Conservation (phyloP, 1,284 basidiomycete genomes). For the Porogramme epimiltina region DNA sequence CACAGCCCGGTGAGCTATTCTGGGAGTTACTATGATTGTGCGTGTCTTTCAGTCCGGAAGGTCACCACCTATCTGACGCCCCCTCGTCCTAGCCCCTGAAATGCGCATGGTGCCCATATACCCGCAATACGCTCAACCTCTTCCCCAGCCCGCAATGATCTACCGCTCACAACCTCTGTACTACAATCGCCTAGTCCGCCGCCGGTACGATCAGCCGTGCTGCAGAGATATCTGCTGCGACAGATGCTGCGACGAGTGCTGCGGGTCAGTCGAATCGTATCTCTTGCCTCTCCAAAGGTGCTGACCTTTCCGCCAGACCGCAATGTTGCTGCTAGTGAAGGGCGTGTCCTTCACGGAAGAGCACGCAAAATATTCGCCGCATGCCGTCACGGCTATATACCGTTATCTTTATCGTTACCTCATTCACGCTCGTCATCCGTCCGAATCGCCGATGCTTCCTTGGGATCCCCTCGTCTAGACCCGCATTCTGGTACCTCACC, state of each 20-base stretch:
- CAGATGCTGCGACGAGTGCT: constrained; percentile 22
- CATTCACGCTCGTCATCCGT: too few relatives aligned
- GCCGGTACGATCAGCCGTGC: constrained; percentile 10
- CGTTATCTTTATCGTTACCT: background rate
- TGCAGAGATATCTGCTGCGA: constrained; percentile 21
- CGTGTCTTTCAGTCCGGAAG: constrained; percentile 3
- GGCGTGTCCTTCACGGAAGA: background rate
- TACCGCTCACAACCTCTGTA: constrained; percentile 21
- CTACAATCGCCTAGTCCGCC: constrained; percentile 17
- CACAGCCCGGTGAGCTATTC: constrained; percentile 23
- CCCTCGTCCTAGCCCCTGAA: constrained; percentile 23
- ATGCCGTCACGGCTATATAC: background rate
- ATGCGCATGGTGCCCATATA: constrained; percentile 28
- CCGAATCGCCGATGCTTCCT: too few relatives aligned
- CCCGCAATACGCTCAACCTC: constrained; percentile 26
- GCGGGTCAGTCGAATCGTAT: constrained; percentile 8
- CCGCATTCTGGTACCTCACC: too few relatives aligned
- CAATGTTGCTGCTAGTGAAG: constrained; percentile 13
- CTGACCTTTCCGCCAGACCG: constrained; percentile 3
- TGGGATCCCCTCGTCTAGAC: too few relatives aligned
- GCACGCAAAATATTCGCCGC: background rate
- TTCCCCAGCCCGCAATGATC: constrained; percentile 26
- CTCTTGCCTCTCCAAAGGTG: background rate
- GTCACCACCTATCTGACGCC: background rate
- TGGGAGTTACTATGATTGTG: constrained; percentile 27